Evolutionary conservation across 2,329 filamentous ascomycete species (phyloP), one percentile per base, ranked within the genome.

Genomic region (Fusarium sp.): DNA sequence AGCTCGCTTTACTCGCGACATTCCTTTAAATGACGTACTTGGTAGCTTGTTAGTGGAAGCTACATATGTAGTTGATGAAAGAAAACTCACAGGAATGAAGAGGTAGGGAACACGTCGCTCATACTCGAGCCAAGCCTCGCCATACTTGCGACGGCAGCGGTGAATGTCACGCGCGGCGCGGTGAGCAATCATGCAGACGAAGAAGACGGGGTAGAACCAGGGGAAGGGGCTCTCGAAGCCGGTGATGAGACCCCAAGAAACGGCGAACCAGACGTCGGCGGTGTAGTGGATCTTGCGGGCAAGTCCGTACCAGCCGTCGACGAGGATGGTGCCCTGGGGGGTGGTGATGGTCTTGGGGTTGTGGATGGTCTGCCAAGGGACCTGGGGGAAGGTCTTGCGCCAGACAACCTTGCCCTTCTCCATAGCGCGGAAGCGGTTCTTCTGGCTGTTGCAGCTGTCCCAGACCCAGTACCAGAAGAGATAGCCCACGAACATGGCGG

Each of bases 391-490:
- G 3, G 93, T 90, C 74, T 90, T 92, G 74, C 93, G 91, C 78
- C 88, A 83, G 57, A 90, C 80, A 57, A 86, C 77, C 40, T 89
- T 89, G 65, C 93, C 93, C 65, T 90, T 88, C 81, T 96, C 92
- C 80, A 89, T 85, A 70, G 91, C 88, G 60, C 93, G 90, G 87
- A 95, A 97, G 69, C 91, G 90, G 83, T 97, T 97, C 87, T 97
- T 97, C 81, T 97, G 93, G 76, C 89, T 93, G 83, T 97, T 97
- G 81, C 89, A 90, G 44, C 93, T 96, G 77, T 97, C 93, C 93
- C 93, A 97, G 61, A 96, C 85, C 88, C 92, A 95, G 84, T 97
- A 97, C 71, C 91, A 89, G 77, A 92, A 90, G 50, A 96, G 82
- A 78, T 97, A 96, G n/a, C 85, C 84, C 46, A 84, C 77, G 76